These are phyloP conservation scores for Jacaranda mimosifolia DNA, from an alignment of 257 asterid genomes.

Conservation along the genomic window DNA sequence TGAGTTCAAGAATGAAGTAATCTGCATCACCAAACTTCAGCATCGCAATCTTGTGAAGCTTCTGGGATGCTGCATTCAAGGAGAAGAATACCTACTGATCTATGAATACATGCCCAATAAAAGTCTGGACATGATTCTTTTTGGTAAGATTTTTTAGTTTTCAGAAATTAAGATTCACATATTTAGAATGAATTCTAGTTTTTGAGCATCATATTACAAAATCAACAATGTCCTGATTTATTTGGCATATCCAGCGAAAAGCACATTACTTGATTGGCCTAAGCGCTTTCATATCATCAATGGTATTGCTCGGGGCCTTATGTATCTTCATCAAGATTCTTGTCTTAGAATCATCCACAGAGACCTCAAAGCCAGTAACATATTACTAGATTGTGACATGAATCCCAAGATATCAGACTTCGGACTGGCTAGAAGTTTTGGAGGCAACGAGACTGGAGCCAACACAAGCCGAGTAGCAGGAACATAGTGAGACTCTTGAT, in stretches of 20 bases:
- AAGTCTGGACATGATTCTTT: constrained; percentile 33
- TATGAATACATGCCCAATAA: constrained; percentile 31
- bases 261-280: constrained; percentile 27
- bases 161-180: neutral
- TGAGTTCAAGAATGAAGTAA: constrained; percentile 33
- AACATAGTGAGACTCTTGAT: constrained; percentile 29
- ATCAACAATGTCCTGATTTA: neutral
- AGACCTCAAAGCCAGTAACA: constrained; percentile 30
- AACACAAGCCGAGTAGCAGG: constrained; percentile 34
- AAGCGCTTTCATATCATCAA: constrained; percentile 25
- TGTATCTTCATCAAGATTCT: constrained; percentile 35
- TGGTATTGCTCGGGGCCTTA: constrained; percentile 34
- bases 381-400: constrained; percentile 23
- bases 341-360: constrained; percentile 34
- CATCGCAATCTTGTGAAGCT: constrained; percentile 37
- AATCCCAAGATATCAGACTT: constrained; percentile 34
- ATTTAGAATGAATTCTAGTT: neutral
- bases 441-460: constrained; percentile 30
- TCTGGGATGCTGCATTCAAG: constrained; percentile 36
- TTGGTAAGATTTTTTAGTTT: neutral
- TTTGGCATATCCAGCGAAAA: constrained; percentile 20
- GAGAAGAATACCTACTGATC: constrained; percentile 30
- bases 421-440: constrained; percentile 28
- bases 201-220: no score
- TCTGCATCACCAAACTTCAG: constrained; percentile 29